Conservation (phyloP, 2,329 filamentous ascomycete genomes). For the Elsinoe necatrix region DNA sequence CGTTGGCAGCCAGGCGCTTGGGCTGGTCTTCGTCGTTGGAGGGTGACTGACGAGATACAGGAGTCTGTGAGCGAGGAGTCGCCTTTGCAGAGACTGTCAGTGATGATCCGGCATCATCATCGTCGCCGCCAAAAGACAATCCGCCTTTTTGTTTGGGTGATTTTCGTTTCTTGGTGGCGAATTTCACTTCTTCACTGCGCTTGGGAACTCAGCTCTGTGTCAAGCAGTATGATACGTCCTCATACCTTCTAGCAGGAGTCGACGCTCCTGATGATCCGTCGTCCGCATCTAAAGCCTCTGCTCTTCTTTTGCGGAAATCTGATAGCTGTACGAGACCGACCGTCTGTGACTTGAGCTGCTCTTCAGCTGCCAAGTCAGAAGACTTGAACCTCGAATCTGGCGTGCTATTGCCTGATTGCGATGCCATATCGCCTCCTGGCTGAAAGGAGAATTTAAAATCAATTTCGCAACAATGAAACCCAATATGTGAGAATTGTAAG, state of each 20-base stretch:
- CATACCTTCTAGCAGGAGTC: slow-evolving; percentile 10
- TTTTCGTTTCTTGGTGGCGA: slow-evolving; percentile 51
- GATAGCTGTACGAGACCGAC: slow-evolving; percentile 86
- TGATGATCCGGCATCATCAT: slow-evolving; percentile 45
- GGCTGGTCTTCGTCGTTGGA: background rate
- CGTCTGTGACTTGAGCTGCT: slow-evolving; percentile 74
- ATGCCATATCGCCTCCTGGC: background rate
- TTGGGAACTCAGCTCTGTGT: slow-evolving; percentile 45
- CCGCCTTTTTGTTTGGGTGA: slow-evolving; percentile 46
- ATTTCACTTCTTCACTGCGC: slow-evolving; percentile 46
- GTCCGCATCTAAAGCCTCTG: slow-evolving; percentile 85
- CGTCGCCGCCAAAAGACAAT: slow-evolving; percentile 62
- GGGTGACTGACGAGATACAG: slow-evolving; percentile 3
- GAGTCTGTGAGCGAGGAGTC: slow-evolving; percentile 11
- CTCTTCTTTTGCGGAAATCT: slow-evolving; percentile 92
- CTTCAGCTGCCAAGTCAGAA: slow-evolving; percentile 67
- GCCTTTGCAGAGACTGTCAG: background rate
- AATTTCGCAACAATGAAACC: too few relatives aligned
- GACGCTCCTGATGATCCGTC: slow-evolving; percentile 29
- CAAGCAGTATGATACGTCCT: slow-evolving; percentile 19
- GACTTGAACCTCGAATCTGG: slow-evolving; percentile 56
- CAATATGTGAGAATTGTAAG: background rate
- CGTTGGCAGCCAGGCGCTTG: slow-evolving; percentile 52
- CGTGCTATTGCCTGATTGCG: slow-evolving; percentile 21
- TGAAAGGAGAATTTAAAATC: background rate